Evolutionary conservation across 2,329 filamentous ascomycete genomes (phyloP).

Genomic region (Colletotrichum spinosum): DNA sequence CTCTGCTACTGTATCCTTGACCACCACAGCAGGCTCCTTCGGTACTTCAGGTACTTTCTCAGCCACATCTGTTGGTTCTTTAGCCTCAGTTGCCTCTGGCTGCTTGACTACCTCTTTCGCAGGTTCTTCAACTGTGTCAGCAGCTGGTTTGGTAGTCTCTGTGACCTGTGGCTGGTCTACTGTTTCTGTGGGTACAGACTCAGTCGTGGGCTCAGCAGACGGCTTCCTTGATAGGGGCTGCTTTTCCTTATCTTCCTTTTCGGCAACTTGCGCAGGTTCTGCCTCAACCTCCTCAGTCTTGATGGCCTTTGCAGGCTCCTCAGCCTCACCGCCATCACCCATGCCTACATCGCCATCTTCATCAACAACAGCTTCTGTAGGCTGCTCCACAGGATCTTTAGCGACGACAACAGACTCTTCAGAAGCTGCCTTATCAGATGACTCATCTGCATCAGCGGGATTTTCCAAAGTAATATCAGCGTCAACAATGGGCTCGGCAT

Average conservation of each 20-base stretch:
- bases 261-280: slow-evolving; percentile 46
- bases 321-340: slow-evolving; percentile 51
- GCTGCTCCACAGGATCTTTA: slow-evolving; percentile 30
- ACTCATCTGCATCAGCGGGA: slow-evolving; percentile 44
- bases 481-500: slow-evolving; percentile 40
- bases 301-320: slow-evolving; percentile 47
- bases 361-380: slow-evolving; percentile 50
- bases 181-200: slow-evolving; percentile 38
- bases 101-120: slow-evolving; percentile 33
- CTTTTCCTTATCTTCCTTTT: slow-evolving; percentile 39
- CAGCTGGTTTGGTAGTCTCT: slow-evolving; percentile 21
- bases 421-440: slow-evolving; percentile 13
- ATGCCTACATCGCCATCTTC: slow-evolving; percentile 65
- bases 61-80: slow-evolving; percentile 26
- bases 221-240: slow-evolving; percentile 37
- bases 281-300: slow-evolving; percentile 55
- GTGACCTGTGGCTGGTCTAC: slow-evolving; percentile 37
- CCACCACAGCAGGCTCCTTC: slow-evolving; percentile 39
- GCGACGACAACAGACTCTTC: slow-evolving; percentile 29
- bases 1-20: slow-evolving; percentile 26
- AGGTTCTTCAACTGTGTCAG: slow-evolving; percentile 19
- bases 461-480: slow-evolving; percentile 46
- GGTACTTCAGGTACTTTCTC: not conserved
- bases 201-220: slow-evolving; percentile 15
- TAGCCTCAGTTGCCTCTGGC: slow-evolving; percentile 35